These are phyloP conservation scores for Exophiala sp. DNA, from an alignment of 2,329 filamentous ascomycete species.

Conservation along the genomic window DNA sequence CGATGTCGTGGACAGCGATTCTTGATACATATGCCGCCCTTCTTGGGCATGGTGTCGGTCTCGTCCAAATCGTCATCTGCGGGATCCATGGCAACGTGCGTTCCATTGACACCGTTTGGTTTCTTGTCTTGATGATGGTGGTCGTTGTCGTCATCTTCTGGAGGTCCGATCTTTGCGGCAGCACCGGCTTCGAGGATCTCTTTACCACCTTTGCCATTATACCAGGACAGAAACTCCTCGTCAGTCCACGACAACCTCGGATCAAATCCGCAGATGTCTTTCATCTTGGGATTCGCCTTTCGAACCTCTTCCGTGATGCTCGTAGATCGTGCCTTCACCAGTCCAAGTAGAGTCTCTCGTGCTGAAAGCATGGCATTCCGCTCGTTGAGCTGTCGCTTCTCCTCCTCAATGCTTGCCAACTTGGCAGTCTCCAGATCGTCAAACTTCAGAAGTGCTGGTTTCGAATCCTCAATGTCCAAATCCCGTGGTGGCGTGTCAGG, in stretches of 20 bases:
- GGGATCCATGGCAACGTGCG: conserved; percentile 30
- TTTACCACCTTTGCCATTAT: conserved; percentile 35
- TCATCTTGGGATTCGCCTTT: conserved; percentile 42
- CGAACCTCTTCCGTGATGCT: conserved; percentile 41
- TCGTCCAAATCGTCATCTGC: conserved; percentile 33
- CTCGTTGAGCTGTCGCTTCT: conserved; percentile 31
- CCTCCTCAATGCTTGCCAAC: conserved; percentile 35
- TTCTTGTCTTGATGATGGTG: conserved; percentile 29
- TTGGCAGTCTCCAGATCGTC: conserved; percentile 37
- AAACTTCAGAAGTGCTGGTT: conserved; percentile 25
- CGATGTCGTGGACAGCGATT: conserved; percentile 46
- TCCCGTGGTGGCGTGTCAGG: conserved; percentile 29
- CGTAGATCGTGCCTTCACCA: conserved; percentile 40
- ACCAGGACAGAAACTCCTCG: conserved; percentile 45
- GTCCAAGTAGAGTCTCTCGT: conserved; percentile 39
- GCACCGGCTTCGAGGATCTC: conserved; percentile 27
- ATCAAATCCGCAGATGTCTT: conserved; percentile 47
- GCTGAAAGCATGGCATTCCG: conserved; percentile 39
- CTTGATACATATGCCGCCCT: conserved; percentile 42
- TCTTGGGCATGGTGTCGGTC: conserved; percentile 31
- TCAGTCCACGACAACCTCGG: conserved; percentile 44
- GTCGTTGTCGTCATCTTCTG: conserved; percentile 37
- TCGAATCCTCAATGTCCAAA: conserved; percentile 14
- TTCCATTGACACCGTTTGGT: conserved; percentile 28
- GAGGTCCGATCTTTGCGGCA: conserved; percentile 28